Percentiles rank a stretch among this genome's conserved stretches.
phyloP scores from a whole-genome alignment of 345 rosid species.

The Lagerstroemia speciosa region DNA sequence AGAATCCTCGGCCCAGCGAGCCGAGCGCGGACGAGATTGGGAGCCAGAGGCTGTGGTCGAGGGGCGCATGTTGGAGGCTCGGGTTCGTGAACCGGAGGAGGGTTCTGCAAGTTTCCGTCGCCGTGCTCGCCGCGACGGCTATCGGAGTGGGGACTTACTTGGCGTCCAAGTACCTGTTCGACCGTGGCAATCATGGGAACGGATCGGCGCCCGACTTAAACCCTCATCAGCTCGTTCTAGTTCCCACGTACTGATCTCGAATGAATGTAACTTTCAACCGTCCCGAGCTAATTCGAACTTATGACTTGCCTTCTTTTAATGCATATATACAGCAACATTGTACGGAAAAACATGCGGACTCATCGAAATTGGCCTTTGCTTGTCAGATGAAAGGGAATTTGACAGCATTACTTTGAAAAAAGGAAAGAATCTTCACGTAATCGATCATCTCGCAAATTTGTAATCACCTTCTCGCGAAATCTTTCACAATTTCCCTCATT shows the following conservation, averaged over 20 bases:
- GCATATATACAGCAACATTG: background rate
- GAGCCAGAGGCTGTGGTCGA: background rate
- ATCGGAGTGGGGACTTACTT: slow-evolving; percentile 3
- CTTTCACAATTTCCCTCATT: no score
- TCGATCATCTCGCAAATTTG: no score
- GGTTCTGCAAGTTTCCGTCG: slow-evolving; percentile 2
- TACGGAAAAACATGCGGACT: no score
- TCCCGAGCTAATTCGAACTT: background rate
- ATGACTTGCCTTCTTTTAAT: background rate
- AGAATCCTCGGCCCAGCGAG: background rate
- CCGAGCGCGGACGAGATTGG: background rate
- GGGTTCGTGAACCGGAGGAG: background rate
- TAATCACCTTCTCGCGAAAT: no score
- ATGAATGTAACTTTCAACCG: background rate
- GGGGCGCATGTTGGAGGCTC: background rate
- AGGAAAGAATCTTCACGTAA: no score
- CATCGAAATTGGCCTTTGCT: no score
- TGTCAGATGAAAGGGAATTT: no score
- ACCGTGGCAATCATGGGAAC: background rate
- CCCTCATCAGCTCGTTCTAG: background rate
- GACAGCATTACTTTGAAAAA: no score
- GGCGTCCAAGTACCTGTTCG: background rate
- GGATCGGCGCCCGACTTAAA: no score
- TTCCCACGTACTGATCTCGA: background rate
- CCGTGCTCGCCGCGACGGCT: background rate